Evolutionary conservation across 2,329 filamentous ascomycete genomes (phyloP).

Genomic region (Ceratocystis lukuohia): DNA sequence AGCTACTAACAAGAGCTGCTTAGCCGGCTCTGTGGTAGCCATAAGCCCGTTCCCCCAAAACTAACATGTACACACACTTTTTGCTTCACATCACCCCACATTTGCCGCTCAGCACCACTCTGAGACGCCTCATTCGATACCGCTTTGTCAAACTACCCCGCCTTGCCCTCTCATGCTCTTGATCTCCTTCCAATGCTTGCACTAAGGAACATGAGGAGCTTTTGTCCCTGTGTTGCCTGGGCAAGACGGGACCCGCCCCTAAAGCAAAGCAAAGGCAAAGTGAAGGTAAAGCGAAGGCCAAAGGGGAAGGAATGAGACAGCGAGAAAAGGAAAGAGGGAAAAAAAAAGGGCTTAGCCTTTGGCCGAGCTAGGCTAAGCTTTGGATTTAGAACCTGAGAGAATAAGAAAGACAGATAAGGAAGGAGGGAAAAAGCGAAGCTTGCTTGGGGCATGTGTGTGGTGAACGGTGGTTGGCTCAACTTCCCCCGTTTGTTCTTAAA

Average conservation of each 20-base stretch:
- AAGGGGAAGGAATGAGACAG: neutral
- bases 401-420: constrained; percentile 1
- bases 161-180: constrained; percentile 4
- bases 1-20: too few relatives aligned
- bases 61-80: constrained; percentile 9
- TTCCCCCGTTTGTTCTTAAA: constrained; percentile 9
- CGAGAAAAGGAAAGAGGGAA: neutral
- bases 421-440: neutral
- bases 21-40: neutral
- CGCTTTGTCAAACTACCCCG: constrained; percentile 7
- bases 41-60: neutral
- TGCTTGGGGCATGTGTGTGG: neutral
- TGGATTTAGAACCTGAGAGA: constrained; percentile 7
- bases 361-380: neutral
- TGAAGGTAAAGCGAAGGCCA: neutral
- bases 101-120: constrained; percentile 11
- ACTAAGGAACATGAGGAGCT: neutral
- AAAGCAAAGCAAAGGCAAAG: too few relatives aligned
- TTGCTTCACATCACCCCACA: constrained; percentile 9
- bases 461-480: neutral
- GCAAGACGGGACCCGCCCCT: too few relatives aligned
- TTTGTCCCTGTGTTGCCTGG: constrained; percentile 3
- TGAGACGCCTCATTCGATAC: constrained; percentile 12
- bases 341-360: neutral
- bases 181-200: neutral